Evolutionary conservation across 2,329 filamentous ascomycete species (phyloP).

Genomic region (Berkeleyomyces basicola): DNA sequence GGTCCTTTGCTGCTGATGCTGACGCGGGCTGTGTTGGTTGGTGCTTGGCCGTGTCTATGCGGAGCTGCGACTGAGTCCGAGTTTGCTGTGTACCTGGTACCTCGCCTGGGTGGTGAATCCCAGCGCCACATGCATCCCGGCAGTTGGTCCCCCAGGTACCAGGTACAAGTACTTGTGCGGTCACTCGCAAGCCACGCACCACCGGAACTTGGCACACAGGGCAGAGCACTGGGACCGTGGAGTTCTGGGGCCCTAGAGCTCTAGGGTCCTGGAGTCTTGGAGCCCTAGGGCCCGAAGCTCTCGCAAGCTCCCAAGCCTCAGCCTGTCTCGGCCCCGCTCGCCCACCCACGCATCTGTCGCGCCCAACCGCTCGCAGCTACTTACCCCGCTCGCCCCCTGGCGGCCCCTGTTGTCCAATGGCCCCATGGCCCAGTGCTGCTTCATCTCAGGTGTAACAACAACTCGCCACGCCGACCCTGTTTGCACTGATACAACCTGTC

Average conservation of each 20-base stretch:
- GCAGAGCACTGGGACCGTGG: neutral
- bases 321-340: neutral
- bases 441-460: neutral
- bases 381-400: conserved; percentile 7
- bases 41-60: no score
- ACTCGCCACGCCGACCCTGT: neutral
- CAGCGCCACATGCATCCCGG: neutral
- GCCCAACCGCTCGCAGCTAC: conserved; percentile 4
- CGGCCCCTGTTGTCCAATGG: conserved; percentile 3
- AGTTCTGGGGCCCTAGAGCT: neutral
- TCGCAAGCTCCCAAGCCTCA: no score
- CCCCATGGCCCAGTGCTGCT: neutral
- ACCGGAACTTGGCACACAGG: neutral
- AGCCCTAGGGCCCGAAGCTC: no score
- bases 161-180: neutral
- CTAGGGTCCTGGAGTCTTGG: no score
- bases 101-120: neutral
- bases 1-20: no score
- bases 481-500: neutral
- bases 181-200: neutral
- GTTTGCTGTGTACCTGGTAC: neutral
- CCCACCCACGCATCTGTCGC: neutral
- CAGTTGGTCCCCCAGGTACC: neutral
- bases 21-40: no score
- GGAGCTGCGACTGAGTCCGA: neutral